Percentiles rank a stretch among this genome's conserved stretches.
These are phyloP conservation scores for Cordyceps fumosorosea DNA, from an alignment of 2,329 filamentous ascomycete species.

Conservation along the genomic window DNA sequence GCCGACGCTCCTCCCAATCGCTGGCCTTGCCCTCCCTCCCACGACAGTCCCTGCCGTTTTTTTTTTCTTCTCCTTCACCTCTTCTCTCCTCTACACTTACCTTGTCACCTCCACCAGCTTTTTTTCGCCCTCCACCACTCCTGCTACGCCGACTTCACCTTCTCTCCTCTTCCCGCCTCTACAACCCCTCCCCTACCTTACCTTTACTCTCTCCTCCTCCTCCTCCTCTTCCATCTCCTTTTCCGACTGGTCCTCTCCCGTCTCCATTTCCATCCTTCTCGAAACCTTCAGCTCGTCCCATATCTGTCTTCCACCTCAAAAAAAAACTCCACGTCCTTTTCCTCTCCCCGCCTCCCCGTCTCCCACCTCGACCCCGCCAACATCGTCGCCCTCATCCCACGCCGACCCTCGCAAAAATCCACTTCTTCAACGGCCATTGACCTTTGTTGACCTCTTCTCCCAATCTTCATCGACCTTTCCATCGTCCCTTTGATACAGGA, in stretches of 20 bases:
- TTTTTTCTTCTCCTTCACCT: slow-evolving; percentile 29
- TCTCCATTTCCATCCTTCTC: slow-evolving; percentile 15
- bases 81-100: slow-evolving; percentile 13
- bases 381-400: slow-evolving; percentile 11
- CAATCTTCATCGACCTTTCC: background rate
- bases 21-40: background rate
- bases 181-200: slow-evolving; percentile 12
- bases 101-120: slow-evolving; percentile 19
- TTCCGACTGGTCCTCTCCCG: slow-evolving; percentile 18
- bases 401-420: slow-evolving; percentile 2
- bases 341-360: slow-evolving; percentile 18
- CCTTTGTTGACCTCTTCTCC: slow-evolving; percentile 13
- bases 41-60: slow-evolving; percentile 6
- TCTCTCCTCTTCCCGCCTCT: slow-evolving; percentile 19
- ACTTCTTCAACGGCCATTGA: slow-evolving; percentile 21
- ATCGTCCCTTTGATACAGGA: background rate
- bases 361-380: slow-evolving; percentile 21
- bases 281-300: slow-evolving; percentile 11
- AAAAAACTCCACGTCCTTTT: slow-evolving; percentile 12
- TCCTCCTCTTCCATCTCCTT: slow-evolving; percentile 13
- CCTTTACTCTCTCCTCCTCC: slow-evolving; percentile 8
- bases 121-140: slow-evolving; percentile 19
- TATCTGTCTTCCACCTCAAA: slow-evolving; percentile 14
- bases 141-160: slow-evolving; percentile 18
- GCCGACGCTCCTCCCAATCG: too few species aligned